phyloP scores from a whole-genome alignment of 2,329 filamentous ascomycete genomes.

The Fusarium sp. region DNA sequence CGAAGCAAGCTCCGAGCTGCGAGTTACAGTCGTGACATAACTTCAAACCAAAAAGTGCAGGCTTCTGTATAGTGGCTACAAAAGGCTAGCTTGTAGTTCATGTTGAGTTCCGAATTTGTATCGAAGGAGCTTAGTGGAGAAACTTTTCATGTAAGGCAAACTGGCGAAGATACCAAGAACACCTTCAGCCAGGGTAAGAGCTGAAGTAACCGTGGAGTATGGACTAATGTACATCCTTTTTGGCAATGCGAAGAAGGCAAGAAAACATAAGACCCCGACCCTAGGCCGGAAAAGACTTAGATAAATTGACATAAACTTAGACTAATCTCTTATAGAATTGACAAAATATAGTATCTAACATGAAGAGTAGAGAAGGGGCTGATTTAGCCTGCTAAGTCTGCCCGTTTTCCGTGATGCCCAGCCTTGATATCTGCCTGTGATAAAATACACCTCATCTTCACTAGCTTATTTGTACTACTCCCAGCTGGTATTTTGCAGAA shows the following conservation, averaged over 20 bases:
- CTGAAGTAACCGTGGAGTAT: too few relatives aligned
- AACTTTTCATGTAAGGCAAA: too few relatives aligned
- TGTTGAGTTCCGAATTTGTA: too few relatives aligned
- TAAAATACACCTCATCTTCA: too few relatives aligned
- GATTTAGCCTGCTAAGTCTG: not conserved
- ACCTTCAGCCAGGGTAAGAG: rapidly evolving
- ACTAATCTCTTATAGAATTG: rapidly evolving
- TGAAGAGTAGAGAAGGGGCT: not conserved
- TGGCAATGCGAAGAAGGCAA: not conserved
- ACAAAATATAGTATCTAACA: rapidly evolving
- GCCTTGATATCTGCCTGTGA: rapidly evolving
- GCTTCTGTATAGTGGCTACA: too few relatives aligned
- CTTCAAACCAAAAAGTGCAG: too few relatives aligned
- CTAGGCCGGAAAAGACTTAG: rapidly evolving
- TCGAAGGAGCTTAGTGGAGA: rapidly evolving
- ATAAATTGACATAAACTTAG: too few relatives aligned
- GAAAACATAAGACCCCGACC: not conserved
- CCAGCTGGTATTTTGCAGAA: not conserved
- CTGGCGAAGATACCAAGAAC: rapidly evolving
- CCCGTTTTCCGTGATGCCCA: not conserved
- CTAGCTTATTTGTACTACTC: rapidly evolving
- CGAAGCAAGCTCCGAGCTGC: too few relatives aligned
- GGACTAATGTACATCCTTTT: not conserved
- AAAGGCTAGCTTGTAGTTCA: too few relatives aligned
- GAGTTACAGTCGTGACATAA: too few relatives aligned